phyloP scores from a whole-genome alignment of 768 basidiomycete genomes.

The Paxillus rubicundulus region DNA sequence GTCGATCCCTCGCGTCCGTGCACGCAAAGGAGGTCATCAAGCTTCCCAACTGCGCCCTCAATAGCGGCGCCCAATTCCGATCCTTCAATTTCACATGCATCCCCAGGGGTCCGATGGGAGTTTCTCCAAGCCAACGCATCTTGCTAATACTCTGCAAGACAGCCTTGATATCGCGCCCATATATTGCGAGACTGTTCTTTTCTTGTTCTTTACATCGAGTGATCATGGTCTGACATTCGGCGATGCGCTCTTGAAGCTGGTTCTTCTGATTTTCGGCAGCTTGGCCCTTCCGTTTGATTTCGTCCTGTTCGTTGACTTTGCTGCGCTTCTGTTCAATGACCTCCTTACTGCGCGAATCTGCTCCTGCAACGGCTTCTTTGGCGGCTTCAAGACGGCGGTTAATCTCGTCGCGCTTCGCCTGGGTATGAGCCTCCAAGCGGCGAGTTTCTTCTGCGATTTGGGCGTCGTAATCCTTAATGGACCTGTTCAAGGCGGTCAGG shows the following conservation, averaged over 20 bases:
- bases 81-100: constrained; percentile 73
- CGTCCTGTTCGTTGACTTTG: constrained; percentile 29
- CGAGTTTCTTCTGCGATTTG: constrained; percentile 54
- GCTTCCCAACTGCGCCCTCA: constrained; percentile 58
- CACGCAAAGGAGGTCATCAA: constrained; percentile 71
- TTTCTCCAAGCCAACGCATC: constrained; percentile 60
- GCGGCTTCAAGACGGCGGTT: constrained; percentile 50
- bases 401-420: constrained; percentile 60
- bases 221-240: constrained; percentile 50
- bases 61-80: constrained; percentile 58
- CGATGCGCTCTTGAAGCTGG: constrained; percentile 41
- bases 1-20: constrained; percentile 64
- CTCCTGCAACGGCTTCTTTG: constrained; percentile 36
- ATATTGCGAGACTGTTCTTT: constrained; percentile 57
- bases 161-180: constrained; percentile 57
- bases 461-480: constrained; percentile 37
- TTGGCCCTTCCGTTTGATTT: constrained; percentile 35
- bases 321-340: constrained; percentile 35
- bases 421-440: constrained; percentile 54
- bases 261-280: constrained; percentile 33
- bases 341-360: constrained; percentile 35
- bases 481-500: constrained; percentile 32
- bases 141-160: constrained; percentile 53
- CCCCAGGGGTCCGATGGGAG: constrained; percentile 80
- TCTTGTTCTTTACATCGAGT: constrained; percentile 47